These are phyloP conservation scores for Pseudopyricularia cyperi DNA, from an alignment of 2,329 filamentous ascomycete genomes.

Conservation along the genomic window DNA sequence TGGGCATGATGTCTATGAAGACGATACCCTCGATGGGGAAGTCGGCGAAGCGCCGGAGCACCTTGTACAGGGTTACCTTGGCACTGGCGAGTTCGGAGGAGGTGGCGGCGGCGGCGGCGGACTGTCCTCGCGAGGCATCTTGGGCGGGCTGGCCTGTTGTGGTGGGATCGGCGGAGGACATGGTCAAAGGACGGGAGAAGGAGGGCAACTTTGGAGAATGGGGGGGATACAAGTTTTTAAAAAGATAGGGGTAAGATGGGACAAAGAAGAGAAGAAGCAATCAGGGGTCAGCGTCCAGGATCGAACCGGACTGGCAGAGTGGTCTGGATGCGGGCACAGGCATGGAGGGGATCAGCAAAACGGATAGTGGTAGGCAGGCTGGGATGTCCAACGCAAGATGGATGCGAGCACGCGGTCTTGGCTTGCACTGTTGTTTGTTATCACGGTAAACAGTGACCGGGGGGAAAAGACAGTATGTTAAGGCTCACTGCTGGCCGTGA, in stretches of 20 bases:
- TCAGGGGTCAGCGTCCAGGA: background rate
- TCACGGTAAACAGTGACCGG: background rate
- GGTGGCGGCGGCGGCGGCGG: slow-evolving; percentile 47
- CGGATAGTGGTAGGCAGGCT: background rate
- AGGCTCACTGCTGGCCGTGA: no score
- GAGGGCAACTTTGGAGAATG: slow-evolving; percentile 10
- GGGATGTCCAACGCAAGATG: background rate
- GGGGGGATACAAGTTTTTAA: background rate
- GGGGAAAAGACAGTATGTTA: background rate
- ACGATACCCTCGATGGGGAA: slow-evolving; percentile 87
- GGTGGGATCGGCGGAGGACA: slow-evolving; percentile 17
- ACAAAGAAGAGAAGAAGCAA: slow-evolving; percentile 4
- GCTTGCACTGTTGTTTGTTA: background rate
- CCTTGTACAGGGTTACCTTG: slow-evolving; percentile 57
- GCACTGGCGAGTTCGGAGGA: slow-evolving; percentile 53
- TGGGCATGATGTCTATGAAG: slow-evolving; percentile 95
- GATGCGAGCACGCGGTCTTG: background rate
- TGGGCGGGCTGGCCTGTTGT: slow-evolving; percentile 17
- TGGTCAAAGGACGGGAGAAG: slow-evolving; percentile 20
- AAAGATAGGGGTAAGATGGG: background rate
- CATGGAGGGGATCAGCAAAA: background rate
- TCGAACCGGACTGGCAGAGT: background rate
- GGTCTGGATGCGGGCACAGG: background rate
- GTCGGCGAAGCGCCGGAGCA: slow-evolving; percentile 77
- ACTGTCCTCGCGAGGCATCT: slow-evolving; percentile 49